Base-by-base conservation (phyloP, 75 land plant genomes). In the Gnetum montanum region DNA sequence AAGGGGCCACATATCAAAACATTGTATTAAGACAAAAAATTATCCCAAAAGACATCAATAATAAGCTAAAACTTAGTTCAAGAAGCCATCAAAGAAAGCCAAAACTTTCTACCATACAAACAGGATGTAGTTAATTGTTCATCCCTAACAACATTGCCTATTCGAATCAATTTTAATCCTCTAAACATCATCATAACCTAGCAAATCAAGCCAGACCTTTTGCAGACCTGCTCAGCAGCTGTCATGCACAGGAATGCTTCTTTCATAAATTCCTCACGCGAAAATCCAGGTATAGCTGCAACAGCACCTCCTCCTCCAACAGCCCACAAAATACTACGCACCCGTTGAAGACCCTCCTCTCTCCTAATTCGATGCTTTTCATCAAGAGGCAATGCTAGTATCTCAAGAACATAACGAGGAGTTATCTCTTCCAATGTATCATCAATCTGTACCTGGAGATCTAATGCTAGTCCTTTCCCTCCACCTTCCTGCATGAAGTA, bases 401-500 rank as follows among this genome's bases (percentile, higher is more conserved):
- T 82, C 63, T 93, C 98, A 49, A 93, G 61, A 38, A 85, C 66
- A 68, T 87, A 93, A 25, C 90, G 82, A 29, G 89, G 96, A 8
- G 76, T 78, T 31, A 93, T 80, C 66, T 93, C 90, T 48, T 93
- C 97, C 34, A 93, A 44, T 19, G 98, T 93, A 60, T 83, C 98
- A 50, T 93, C 89, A 62, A 93, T 89, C 59, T 93, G 96, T 30
- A 79, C 74, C 49, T 79, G 96, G 43, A 93, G 60, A 57, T 71
- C 79, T 49, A 82, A 81, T 12, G 87, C 98, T 46, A 89, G 79
- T 26, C 69, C 74, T 25, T 68, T 77, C 6, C 96, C 90, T n/a
- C 96, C 96, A 63, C 81, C 97, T 60, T 93, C 90, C 96, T 85
- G 67, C 55, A 71, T 53, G n/a, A n/a, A n/a, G n/a, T n/a, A n/a